Evolutionary conservation across 208 protist species (phyloP), one percentile per base, ranked within the genome.

Genomic region (Histomonas meleagridis): DNA sequence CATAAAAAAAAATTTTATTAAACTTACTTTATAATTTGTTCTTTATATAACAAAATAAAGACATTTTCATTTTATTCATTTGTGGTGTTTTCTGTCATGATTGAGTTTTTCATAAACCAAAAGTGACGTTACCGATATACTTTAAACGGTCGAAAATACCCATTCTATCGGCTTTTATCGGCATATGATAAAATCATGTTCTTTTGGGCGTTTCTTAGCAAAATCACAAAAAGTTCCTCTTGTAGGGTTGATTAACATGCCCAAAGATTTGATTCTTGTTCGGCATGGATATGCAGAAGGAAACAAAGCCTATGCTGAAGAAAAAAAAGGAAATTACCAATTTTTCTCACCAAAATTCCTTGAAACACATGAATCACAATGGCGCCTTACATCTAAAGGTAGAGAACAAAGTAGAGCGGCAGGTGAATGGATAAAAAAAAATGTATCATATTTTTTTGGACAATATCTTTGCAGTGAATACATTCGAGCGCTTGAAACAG

Each of bases 351-450:
- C 43, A 38, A 32, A 55, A 86, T 86, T 86, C 32, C 51, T 86
- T 40, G 76, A 86, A 86, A 86, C 40, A 38, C 76, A 86, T 16
- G 76, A 86, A 86, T 86, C 76, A 86, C 51, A 86, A 35, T 86
- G 76, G 76, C 23, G 76, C 32, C 46, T 86, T 35, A 86, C 76
- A 32, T 7, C 3, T 9, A n/a, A 55, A 38, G 76, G 76, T 32
- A 32, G 46, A 0, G 14, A 86, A 1, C 76, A 86, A 49, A 23
- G 46, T 3, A 32, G 43, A 9, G 46, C 46, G 7, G 46, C 76
- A 51, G 76, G 76, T 38, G 26, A 86, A 38, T 86, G 46, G 40
- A 86, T 86, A 18, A 86, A 28, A 35, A 26, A 86, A 32, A 86
- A 86, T 46, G n/a, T 86, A 38, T 16, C 23, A 9, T 7, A 26